phyloP scores from a whole-genome alignment of 2,329 filamentous ascomycete species.

The Phoma sp. region DNA sequence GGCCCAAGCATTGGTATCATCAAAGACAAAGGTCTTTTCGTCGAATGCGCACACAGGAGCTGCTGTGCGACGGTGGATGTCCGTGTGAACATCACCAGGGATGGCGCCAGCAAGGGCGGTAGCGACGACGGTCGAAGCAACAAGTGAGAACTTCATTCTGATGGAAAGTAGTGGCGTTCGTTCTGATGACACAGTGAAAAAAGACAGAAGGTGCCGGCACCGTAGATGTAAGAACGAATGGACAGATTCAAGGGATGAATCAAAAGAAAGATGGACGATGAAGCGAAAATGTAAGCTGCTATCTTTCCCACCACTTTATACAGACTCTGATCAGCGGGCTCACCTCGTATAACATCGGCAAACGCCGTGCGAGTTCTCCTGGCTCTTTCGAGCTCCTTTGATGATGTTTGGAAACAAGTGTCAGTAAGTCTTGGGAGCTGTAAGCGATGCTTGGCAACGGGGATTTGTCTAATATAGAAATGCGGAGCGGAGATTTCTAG shows the following conservation, averaged over 20 bases:
- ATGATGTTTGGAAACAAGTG: conserved; percentile 12
- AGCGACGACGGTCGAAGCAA: conserved; percentile 24
- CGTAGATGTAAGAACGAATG: conserved; percentile 1
- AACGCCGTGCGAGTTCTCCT: not conserved
- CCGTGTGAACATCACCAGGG: conserved; percentile 15
- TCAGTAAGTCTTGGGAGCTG: conserved; percentile 1
- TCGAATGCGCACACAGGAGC: conserved; percentile 28
- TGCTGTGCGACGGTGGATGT: conserved; percentile 20
- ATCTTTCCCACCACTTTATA: not conserved
- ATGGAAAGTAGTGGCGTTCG: not conserved
- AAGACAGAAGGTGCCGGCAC: conserved; percentile 15
- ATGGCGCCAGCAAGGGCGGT: conserved; percentile 21
- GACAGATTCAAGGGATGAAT: not conserved
- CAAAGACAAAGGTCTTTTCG: conserved; percentile 14
- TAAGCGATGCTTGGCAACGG: conserved; percentile 5
- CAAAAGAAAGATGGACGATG: not conserved
- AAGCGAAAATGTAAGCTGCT: not conserved
- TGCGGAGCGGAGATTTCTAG: not conserved
- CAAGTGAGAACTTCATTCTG: conserved; percentile 29
- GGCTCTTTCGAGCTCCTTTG: conserved; percentile 9
- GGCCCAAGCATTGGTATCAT: conserved; percentile 24
- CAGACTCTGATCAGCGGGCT: not conserved
- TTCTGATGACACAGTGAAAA: not conserved
- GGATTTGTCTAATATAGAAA: not conserved
- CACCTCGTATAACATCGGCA: not conserved